Conservation (phyloP, 73 alveolate genomes). For the Symbiodinium natans region DNA sequence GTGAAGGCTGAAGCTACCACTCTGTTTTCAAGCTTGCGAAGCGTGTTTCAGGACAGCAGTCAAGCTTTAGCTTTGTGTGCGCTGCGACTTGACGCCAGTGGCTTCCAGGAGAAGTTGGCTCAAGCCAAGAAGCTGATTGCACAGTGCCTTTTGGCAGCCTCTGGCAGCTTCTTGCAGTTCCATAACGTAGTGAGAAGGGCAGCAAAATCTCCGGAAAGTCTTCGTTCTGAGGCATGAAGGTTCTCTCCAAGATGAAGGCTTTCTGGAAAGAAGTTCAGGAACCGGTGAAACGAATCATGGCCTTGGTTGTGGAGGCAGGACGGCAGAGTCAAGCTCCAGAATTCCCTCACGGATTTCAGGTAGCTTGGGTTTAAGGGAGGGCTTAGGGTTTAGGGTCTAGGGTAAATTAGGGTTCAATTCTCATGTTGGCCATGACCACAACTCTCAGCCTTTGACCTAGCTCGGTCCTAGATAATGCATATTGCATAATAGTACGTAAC, state of each 20-base stretch:
- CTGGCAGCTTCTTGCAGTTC: background rate
- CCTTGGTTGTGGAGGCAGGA: slow-evolving; percentile 45
- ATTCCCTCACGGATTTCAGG: too few relatives aligned
- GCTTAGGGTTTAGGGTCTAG: background rate
- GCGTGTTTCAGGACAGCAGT: background rate
- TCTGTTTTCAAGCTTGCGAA: background rate
- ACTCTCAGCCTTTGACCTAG: too few relatives aligned
- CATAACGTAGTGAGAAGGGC: background rate
- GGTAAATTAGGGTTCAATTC: background rate
- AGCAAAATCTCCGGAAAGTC: background rate
- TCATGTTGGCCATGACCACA: too few relatives aligned
- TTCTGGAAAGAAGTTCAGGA: slow-evolving; percentile 36
- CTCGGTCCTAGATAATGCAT: too few relatives aligned
- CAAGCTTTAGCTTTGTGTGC: background rate
- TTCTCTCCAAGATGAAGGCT: background rate
- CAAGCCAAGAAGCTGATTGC: slow-evolving; percentile 15
- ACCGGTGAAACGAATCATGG: slow-evolving; percentile 26
- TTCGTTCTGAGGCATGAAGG: background rate
- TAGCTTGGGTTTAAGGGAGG: too few relatives aligned
- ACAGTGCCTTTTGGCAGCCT: background rate
- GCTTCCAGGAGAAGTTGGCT: slow-evolving; percentile 24
- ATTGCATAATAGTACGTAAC: too few relatives aligned
- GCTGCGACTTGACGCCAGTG: background rate
- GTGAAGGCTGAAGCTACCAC: background rate
- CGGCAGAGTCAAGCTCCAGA: too few relatives aligned